Evolutionary conservation across 257 asterid genomes (phyloP), one percentile per base, ranked within the genome.

Genomic region (Nicotiana undulata): DNA sequence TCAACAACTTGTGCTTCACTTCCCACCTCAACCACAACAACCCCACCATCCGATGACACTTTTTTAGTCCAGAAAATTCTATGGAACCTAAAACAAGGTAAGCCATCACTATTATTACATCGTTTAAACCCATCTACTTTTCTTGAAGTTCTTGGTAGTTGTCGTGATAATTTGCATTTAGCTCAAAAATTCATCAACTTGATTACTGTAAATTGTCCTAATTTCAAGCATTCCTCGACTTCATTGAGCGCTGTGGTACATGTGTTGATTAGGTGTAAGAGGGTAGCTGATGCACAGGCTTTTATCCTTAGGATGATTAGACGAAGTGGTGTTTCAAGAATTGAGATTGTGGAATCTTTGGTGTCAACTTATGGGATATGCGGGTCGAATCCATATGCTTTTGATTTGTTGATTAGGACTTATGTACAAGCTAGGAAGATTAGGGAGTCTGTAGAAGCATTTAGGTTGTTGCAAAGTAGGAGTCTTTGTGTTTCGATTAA

Each of bases 341-440:
- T 24, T 72, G 94, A 90, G 82, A 85, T 90, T 68, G 86, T 92
- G 59, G 93, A 85, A 79, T 88, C 97, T 6, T 58, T 91, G 75
- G 66, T 90, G 46, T 85, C 63, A 44, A 85, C 87, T 87, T 89
- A 81, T 63, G 80, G 11, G 37, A 61, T 87, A 75, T 88, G 85
- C 72, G 90, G 90, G 83, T 87, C 94, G 56, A 86, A 79, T 85
- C 81, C 78, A 44, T 65, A 80, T 66, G 95, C 82, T 81, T 91
- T 89, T 34, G 95, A 91, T 81, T 87, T 93, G 85, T 76, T 93
- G 29, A 83, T 93, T 80, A 86, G 93, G 86, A 93, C 95, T 60
- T 93, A 85, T 74, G 97, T 93, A 70, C 98, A 93, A 85, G 97
- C 95, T 80, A 92, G 97, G 91, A 93, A 89, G 91, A 86, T 92